Evolutionary conservation across 2,329 filamentous ascomycete species (phyloP), one percentile per base, ranked within the genome.

Genomic region (Ceratocystis huliohia): DNA sequence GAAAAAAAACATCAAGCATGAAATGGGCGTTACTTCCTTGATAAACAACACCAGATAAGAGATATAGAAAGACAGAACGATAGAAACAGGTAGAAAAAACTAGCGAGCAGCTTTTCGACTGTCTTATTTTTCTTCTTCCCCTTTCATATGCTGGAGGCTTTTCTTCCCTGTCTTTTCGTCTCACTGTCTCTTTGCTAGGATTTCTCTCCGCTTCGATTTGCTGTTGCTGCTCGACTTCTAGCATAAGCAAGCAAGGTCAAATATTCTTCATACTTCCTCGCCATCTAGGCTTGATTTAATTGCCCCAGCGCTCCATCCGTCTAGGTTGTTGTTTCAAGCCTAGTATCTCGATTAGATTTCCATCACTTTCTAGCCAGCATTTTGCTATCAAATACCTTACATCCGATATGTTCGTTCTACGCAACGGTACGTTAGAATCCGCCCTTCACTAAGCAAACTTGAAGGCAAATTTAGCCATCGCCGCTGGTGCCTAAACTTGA

Each of bases 391-490:
- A 13, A 41, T 41, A 41, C 37, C 10, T 45, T 20, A 13, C 25
- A 64, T 33, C 25, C 66, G 68, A 61, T 64, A 79, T 79, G 77
- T 79, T 79, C 71, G 74, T 78, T 67, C 74, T 78, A 69, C 74
- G 75, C 68, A 78, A 78, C 73, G 76, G 77, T 78, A 73, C 73
- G 80, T 76, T 69, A 30, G 30, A 67, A 63, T 71, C 70, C 61
- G 46, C 63, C 48, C 63, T 17, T 59, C 65, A 67, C 71, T 69
- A 69, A 45, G 41, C 48, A 53, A 20, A 53, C 8, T 53, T 25
- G 48, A 10, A 53, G 5, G 41, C 33, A 53, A 30, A 13, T 41
- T 13, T 41, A 13, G 37, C 37, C 10, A 41, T 10, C 37, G 3
- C 37, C 13, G 37, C 10, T 13, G 37, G 10, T 41, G 37, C 37